Evolutionary conservation across 2,329 filamentous ascomycete genomes (phyloP), one percentile per base, ranked within the genome.

Genomic region (Chaetomiaceae sp.): DNA sequence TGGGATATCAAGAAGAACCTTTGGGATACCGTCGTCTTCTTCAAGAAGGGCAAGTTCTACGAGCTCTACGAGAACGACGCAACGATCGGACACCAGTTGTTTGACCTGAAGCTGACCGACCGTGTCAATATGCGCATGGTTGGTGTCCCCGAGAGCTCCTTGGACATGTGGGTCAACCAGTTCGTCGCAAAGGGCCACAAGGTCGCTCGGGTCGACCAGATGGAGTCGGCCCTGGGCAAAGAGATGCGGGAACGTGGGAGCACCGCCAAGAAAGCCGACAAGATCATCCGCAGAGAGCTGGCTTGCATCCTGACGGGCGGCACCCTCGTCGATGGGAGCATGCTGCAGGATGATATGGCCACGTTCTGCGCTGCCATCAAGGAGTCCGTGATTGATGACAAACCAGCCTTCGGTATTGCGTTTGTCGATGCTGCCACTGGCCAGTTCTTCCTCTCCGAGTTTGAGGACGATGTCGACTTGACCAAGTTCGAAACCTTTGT

Each of bases 101-200:
- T 99, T 62, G 93, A 99, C 67, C 78, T 99, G 50, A 99, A 99
- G 72, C 85, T 99, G 65, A 99, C 93, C 0, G 93, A 99, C 62
- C 82, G 93, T 48, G 93, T 99, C 66, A 99, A 99, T 67, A 99
- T 99, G 93, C 87, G 92, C 59, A 99, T 99, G 93, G 93, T 97
- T 2, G 93, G 93, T 55, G 93, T 99, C 0, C 93, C 93, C 0
- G 93, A 99, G 68, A 87, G 89, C 64, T 96, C 90, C 12, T 75
- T 99, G n/a, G 89, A 93, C 63, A 85, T 93, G 66, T 99, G 93
- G 93, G 90, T 93, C 50, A 96, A 95, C 62, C 93, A 99, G 63
- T 99, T 99, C 62, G 91, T 99, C 35, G 93, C 92, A 52, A 97
- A 97, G 68, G 93, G 95, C 30, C 96, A 84, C 80, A 99, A 99